phyloP scores from a whole-genome alignment of 345 rosid genomes.

The Salix viminalis region DNA sequence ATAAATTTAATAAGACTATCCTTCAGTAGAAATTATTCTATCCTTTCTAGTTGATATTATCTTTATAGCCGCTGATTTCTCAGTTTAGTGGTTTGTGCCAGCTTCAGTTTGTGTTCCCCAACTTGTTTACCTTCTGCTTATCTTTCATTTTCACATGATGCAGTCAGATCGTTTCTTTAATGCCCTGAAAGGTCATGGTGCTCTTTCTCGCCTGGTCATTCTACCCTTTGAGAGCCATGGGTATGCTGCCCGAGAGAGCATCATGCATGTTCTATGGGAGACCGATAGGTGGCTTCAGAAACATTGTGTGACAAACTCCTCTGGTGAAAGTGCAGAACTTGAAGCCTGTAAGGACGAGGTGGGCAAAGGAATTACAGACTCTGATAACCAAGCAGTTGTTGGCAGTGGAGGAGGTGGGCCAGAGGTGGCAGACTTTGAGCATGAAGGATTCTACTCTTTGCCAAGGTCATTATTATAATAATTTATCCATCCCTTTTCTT shows the following conservation, averaged over 20 bases:
- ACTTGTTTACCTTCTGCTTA: conserved; percentile 13
- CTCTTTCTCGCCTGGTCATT: conserved; percentile 77
- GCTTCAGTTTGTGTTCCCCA: neutral
- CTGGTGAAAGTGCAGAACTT: conserved; percentile 43
- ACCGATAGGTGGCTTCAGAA: conserved; percentile 94
- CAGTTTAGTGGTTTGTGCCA: conserved; percentile 4
- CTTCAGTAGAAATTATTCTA: neutral
- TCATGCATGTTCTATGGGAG: conserved; percentile 99
- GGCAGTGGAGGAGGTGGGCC: conserved; percentile 60
- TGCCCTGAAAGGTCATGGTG: conserved; percentile 95
- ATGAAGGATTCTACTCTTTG: conserved; percentile 22
- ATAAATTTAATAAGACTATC: neutral
- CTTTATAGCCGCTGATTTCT: neutral
- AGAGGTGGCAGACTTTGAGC: conserved; percentile 42
- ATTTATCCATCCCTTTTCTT: neutral
- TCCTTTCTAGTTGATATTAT: neutral
- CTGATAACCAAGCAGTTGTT: conserved; percentile 41
- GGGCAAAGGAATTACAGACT: conserved; percentile 32
- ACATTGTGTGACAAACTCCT: conserved; percentile 58
- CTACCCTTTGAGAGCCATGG: conserved; percentile 99
- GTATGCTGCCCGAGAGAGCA: conserved; percentile 89
- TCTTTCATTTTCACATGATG: conserved; percentile 16
- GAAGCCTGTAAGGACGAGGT: conserved; percentile 31
- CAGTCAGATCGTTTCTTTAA: conserved; percentile 95
- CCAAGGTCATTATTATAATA: conserved; percentile 64